phyloP scores from a whole-genome alignment of 1,284 basidiomycete genomes.

The Malassezia japonica region DNA sequence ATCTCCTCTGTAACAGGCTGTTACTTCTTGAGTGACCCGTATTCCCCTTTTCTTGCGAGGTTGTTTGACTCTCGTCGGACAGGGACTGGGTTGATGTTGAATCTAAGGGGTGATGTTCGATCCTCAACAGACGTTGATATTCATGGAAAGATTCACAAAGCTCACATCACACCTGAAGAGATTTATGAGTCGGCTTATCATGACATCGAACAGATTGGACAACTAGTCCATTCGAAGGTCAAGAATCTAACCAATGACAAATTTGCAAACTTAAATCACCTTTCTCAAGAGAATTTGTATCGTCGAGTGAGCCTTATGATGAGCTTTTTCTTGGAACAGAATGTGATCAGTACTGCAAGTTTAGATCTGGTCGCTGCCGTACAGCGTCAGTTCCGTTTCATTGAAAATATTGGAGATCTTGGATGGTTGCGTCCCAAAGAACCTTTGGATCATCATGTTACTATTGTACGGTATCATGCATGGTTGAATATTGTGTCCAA shows the following conservation, averaged over 20 bases:
- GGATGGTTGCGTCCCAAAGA: slow-evolving; percentile 8
- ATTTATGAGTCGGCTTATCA: not conserved
- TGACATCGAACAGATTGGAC: not conserved
- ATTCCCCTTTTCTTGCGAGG: not conserved
- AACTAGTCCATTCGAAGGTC: not conserved
- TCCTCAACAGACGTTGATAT: no score
- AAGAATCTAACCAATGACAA: no score
- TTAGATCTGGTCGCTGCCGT: slow-evolving; percentile 10
- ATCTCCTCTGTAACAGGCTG: not conserved
- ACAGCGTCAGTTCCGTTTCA: slow-evolving; percentile 15
- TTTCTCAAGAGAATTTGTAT: no score
- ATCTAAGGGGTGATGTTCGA: no score
- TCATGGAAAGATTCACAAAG: no score
- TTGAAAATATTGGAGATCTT: slow-evolving; percentile 14
- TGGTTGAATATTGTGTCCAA: slow-evolving; percentile 23
- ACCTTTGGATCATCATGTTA: not conserved
- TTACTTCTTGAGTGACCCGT: not conserved
- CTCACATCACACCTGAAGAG: not conserved
- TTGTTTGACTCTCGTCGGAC: no score
- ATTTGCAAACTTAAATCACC: no score
- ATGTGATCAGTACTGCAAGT: not conserved
- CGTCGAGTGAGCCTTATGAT: slow-evolving; percentile 4
- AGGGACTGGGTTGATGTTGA: no score
- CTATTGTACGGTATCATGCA: slow-evolving; percentile 28
- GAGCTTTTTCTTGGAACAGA: slow-evolving; percentile 2